Conservation (phyloP, 495 filamentous ascomycete species). For the Tuber aestivum region DNA sequence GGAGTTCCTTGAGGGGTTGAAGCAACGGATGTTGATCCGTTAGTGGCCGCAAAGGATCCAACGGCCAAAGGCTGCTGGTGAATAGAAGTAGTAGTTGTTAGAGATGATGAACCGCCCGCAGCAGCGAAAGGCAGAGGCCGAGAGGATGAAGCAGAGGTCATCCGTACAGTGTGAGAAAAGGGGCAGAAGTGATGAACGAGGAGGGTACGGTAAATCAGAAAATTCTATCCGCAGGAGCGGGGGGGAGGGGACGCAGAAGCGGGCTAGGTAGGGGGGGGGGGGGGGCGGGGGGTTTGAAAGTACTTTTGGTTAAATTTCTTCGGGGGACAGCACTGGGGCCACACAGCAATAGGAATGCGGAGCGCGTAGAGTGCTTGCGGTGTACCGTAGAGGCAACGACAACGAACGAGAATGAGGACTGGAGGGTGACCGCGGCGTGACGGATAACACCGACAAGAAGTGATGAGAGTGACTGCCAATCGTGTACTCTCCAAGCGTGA, state of each 20-base stretch:
- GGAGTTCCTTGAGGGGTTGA: slow-evolving; percentile 55
- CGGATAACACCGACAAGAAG: slow-evolving; percentile 6
- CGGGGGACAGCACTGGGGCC: neutral
- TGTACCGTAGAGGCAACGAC: slow-evolving; percentile 27
- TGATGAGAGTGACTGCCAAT: slow-evolving; percentile 23
- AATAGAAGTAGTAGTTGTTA: slow-evolving; percentile 42
- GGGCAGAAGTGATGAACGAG: slow-evolving; percentile 15
- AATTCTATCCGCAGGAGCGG: slow-evolving; percentile 36
- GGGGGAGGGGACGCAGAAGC: slow-evolving; percentile 12
- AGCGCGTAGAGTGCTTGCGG: slow-evolving; percentile 38
- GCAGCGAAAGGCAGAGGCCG: slow-evolving; percentile 41
- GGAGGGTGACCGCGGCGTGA: slow-evolving; percentile 5
- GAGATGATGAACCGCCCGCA: slow-evolving; percentile 44
- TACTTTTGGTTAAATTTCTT: slow-evolving; percentile 45
- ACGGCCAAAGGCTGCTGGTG: slow-evolving; percentile 46
- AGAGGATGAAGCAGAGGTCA: slow-evolving; percentile 42
- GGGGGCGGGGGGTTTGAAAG: slow-evolving; percentile 46
- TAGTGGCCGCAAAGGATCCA: slow-evolving; percentile 51
- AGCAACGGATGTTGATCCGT: slow-evolving; percentile 47
- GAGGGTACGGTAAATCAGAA: slow-evolving; percentile 32
- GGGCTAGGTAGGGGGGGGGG: slow-evolving; percentile 35
- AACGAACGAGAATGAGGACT: slow-evolving; percentile 8
- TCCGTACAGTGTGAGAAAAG: slow-evolving; percentile 44
- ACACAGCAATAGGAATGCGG: slow-evolving; percentile 44
- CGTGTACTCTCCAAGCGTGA: slow-evolving; percentile 18